Evolutionary conservation across 2,329 filamentous ascomycete genomes (phyloP).

Genomic region (Alternaria sp.): DNA sequence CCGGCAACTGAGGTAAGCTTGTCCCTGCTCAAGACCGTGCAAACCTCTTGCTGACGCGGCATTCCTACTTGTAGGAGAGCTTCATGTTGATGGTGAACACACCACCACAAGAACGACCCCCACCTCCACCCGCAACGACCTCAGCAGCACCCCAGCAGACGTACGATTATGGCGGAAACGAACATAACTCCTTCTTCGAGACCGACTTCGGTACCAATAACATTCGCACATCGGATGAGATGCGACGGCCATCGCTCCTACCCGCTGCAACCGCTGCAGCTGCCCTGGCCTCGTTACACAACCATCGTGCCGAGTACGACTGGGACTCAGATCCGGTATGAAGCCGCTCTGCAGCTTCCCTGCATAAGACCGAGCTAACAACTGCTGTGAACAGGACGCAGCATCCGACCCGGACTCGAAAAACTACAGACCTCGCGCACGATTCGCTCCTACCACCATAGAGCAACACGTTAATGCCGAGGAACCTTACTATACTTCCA

Average conservation of each 20-base stretch:
- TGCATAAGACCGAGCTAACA: slow-evolving; percentile 28
- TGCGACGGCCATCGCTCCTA: slow-evolving; percentile 68
- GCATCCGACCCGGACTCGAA: slow-evolving; percentile 51
- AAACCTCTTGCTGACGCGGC: slow-evolving; percentile 9
- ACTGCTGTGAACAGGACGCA: slow-evolving; percentile 42
- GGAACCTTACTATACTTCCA: slow-evolving; percentile 54
- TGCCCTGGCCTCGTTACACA: slow-evolving; percentile 84
- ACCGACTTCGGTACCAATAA: slow-evolving; percentile 72
- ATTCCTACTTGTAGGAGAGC: slow-evolving; percentile 68
- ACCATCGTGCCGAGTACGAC: slow-evolving; percentile 74
- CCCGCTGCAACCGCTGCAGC: slow-evolving; percentile 81
- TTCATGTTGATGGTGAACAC: slow-evolving; percentile 96
- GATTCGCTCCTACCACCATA: slow-evolving; percentile 56
- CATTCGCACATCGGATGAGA: slow-evolving; percentile 74
- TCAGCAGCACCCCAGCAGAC: slow-evolving; percentile 42
- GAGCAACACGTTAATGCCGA: slow-evolving; percentile 74
- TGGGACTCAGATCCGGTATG: slow-evolving; percentile 51
- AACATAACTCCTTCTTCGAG: slow-evolving; percentile 72
- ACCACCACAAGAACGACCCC: slow-evolving; percentile 75
- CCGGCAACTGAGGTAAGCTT: slow-evolving; percentile 78
- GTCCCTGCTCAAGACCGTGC: not conserved
- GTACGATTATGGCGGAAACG: slow-evolving; percentile 59
- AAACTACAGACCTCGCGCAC: slow-evolving; percentile 48
- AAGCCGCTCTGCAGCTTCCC: slow-evolving; percentile 19
- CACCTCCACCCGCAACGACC: slow-evolving; percentile 55